phyloP scores from a whole-genome alignment of 495 filamentous ascomycete species.

The Penicillium cataractarum region DNA sequence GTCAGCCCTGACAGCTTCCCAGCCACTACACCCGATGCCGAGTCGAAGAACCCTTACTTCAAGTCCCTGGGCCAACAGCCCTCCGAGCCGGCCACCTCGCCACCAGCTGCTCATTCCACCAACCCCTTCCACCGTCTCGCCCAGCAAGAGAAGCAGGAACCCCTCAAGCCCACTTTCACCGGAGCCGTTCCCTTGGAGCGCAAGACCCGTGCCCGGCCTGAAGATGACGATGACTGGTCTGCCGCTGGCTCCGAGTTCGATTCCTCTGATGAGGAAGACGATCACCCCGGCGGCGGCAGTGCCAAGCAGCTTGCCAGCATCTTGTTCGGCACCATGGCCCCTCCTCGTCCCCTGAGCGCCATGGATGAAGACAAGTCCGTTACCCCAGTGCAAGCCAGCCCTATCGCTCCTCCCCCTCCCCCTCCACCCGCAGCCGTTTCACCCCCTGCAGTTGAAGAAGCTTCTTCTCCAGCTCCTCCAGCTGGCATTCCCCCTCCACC shows the following conservation, averaged over 20 bases:
- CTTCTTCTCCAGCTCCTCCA: slow-evolving; percentile 36
- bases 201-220: slow-evolving; percentile 61
- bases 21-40: slow-evolving; percentile 32
- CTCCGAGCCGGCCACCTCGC: slow-evolving; percentile 25
- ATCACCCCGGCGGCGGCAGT: slow-evolving; percentile 73
- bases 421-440: slow-evolving; percentile 35
- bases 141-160: slow-evolving; percentile 57
- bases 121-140: slow-evolving; percentile 96
- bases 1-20: slow-evolving; percentile 31
- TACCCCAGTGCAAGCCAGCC: slow-evolving; percentile 43
- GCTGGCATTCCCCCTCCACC: slow-evolving; percentile 41
- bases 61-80: slow-evolving; percentile 63
- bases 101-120: slow-evolving; percentile 60
- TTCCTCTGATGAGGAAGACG: slow-evolving; percentile 68
- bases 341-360: slow-evolving; percentile 84
- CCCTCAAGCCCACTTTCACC: slow-evolving; percentile 38
- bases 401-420: slow-evolving; percentile 31
- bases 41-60: slow-evolving; percentile 74
- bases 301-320: slow-evolving; percentile 92
- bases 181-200: slow-evolving; percentile 45
- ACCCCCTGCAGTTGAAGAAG: slow-evolving; percentile 35
- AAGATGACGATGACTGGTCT: slow-evolving; percentile 88
- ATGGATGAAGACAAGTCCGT: slow-evolving; percentile 66
- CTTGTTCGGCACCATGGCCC: slow-evolving; percentile 96
- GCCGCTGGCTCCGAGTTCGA: slow-evolving; percentile 79